phyloP scores from a whole-genome alignment of 2,329 filamentous ascomycete genomes.

The Ophiostoma sp. region DNA sequence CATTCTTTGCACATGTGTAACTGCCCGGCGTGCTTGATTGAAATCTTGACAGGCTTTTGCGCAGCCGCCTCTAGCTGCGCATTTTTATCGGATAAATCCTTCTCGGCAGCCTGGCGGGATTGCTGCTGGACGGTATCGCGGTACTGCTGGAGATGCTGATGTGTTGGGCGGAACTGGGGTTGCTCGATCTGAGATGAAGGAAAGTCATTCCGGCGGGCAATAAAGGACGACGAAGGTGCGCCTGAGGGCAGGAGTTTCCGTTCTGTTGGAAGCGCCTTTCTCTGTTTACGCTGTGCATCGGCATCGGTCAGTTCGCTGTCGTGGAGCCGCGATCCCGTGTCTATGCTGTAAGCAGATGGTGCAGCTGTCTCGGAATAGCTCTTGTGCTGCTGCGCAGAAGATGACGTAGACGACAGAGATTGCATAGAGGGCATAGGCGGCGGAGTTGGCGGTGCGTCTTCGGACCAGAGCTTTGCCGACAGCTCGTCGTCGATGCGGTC shows the following conservation, averaged over 20 bases:
- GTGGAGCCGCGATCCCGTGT: not conserved
- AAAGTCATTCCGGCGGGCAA: conserved; percentile 2
- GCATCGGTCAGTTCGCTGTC: not conserved
- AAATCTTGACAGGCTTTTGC: conserved; percentile 27
- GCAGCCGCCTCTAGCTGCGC: conserved; percentile 20
- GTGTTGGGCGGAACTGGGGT: not conserved
- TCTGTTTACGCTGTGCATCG: conserved; percentile 18
- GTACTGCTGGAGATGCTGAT: not conserved
- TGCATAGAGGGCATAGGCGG: not conserved
- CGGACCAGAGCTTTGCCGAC: conserved; percentile 23
- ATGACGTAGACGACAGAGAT: not conserved
- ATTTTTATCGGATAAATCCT: not conserved
- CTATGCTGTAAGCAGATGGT: not conserved
- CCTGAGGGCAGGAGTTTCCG: conserved; percentile 24
- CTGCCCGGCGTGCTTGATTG: conserved; percentile 25
- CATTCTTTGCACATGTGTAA: conserved; percentile 36
- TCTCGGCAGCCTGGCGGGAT: not conserved
- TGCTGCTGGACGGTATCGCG: conserved; percentile 10
- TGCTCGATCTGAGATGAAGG: not conserved
- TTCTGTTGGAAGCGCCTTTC: conserved; percentile 26
- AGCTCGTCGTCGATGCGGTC: conserved; percentile 23
- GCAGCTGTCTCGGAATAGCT: not conserved
- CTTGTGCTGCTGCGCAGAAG: not conserved
- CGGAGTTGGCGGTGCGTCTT: not conserved
- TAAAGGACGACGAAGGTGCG: not conserved